These are phyloP conservation scores for Juglanconis sp. DNA, from an alignment of 2,329 filamentous ascomycete species.

Conservation along the genomic window DNA sequence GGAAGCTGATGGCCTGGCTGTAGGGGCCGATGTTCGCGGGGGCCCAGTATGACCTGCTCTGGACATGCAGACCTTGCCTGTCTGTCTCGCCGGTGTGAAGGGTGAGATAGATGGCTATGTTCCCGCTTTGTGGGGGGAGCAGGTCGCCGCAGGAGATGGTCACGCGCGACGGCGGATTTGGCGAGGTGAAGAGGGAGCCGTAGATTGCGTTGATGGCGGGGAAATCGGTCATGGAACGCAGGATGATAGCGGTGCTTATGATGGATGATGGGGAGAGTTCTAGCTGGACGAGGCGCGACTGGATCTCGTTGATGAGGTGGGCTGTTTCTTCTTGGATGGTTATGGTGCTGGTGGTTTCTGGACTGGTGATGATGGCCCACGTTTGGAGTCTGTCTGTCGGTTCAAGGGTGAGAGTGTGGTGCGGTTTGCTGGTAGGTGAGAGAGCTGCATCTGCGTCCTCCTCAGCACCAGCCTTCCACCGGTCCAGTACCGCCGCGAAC, in stretches of 20 bases:
- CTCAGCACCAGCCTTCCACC: constrained; percentile 22
- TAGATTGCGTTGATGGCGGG: constrained; percentile 72
- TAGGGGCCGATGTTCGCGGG: constrained; percentile 97
- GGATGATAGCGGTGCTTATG: constrained; percentile 61
- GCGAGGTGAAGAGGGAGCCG: constrained; percentile 66
- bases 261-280: constrained; percentile 40
- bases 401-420: background rate
- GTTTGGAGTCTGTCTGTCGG: constrained; percentile 23
- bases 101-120: constrained; percentile 58
- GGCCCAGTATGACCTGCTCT: constrained; percentile 93
- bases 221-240: constrained; percentile 81
- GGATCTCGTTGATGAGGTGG: constrained; percentile 46
- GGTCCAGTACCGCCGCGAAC: constrained; percentile 46
- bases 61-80: constrained; percentile 75
- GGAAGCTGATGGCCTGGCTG: constrained; percentile 74
- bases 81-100: constrained; percentile 30
- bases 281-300: constrained; percentile 33
- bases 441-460: background rate
- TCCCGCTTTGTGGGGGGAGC: constrained; percentile 53
- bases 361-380: constrained; percentile 5
- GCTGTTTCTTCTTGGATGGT: constrained; percentile 46
- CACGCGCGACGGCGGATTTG: constrained; percentile 82
- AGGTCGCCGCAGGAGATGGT: constrained; percentile 73
- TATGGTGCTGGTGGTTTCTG: constrained; percentile 7
- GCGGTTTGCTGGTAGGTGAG: background rate